Evolutionary conservation across 2,329 filamentous ascomycete species (phyloP).

Genomic region (Aspergillus aculeatus): DNA sequence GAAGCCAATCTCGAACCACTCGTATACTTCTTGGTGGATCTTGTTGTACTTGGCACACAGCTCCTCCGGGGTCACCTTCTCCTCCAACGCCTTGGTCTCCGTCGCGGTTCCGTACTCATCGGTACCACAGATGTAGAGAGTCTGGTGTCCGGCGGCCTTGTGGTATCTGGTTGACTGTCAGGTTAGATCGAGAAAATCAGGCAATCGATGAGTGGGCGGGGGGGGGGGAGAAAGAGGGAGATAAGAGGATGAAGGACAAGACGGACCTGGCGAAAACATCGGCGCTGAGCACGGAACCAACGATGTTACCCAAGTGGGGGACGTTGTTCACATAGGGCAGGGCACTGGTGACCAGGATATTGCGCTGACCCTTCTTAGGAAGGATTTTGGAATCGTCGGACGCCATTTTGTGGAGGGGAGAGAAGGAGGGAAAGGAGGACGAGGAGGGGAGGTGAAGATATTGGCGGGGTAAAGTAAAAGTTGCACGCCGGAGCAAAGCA

Average conservation of each 20-base stretch:
- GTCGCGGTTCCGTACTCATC: slow-evolving; percentile 97
- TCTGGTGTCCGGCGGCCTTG: slow-evolving; percentile 74
- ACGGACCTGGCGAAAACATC: slow-evolving; percentile 69
- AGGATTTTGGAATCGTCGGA: slow-evolving; percentile 48
- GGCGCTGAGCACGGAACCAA: slow-evolving; percentile 82
- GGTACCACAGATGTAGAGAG: slow-evolving; percentile 81
- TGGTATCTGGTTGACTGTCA: slow-evolving; percentile 58
- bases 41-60: slow-evolving; percentile 91
- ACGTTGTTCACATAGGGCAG: slow-evolving; percentile 80
- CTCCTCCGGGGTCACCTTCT: slow-evolving; percentile 75
- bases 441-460: slow-evolving; percentile 9
- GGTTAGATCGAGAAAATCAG: slow-evolving; percentile 15
- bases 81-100: slow-evolving; percentile 91
- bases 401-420: slow-evolving; percentile 22
- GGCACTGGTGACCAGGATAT: slow-evolving; percentile 89
- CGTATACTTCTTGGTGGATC: slow-evolving; percentile 85
- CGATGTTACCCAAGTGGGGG: slow-evolving; percentile 84
- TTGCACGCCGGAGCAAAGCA: neutral
- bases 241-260: slow-evolving; percentile 51
- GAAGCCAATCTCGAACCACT: slow-evolving; percentile 94
- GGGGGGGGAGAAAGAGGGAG: slow-evolving; percentile 63
- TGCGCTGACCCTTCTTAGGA: slow-evolving; percentile 72
- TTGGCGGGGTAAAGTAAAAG: slow-evolving; percentile 8
- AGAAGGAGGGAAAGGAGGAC: slow-evolving; percentile 16
- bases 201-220: slow-evolving; percentile 24